Conservation (phyloP, 2,329 filamentous ascomycete genomes). For the Sporothrix dimorphospora region DNA sequence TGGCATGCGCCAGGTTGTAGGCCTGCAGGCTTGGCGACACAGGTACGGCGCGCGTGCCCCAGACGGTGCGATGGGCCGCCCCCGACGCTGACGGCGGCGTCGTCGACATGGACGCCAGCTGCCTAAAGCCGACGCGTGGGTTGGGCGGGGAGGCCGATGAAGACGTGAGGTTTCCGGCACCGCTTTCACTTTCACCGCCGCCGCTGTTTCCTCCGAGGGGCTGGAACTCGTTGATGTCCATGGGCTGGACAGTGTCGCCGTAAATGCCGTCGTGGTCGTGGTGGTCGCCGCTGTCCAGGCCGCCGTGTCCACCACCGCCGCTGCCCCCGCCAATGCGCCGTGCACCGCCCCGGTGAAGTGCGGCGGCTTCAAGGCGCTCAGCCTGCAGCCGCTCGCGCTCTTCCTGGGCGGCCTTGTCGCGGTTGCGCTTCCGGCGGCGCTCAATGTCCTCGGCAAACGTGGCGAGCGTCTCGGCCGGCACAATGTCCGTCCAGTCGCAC, state of each 20-base stretch:
- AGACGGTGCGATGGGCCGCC: slow-evolving; percentile 71
- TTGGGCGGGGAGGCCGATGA: slow-evolving; percentile 52
- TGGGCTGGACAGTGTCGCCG: slow-evolving; percentile 29
- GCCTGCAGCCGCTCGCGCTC: slow-evolving; percentile 83
- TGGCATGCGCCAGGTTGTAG: slow-evolving; percentile 39
- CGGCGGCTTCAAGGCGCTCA: slow-evolving; percentile 75
- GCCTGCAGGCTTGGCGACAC: slow-evolving; percentile 57
- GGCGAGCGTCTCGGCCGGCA: slow-evolving; percentile 73
- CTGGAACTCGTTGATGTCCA: slow-evolving; percentile 66
- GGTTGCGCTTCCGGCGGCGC: slow-evolving; percentile 72
- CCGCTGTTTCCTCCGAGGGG: slow-evolving; percentile 54
- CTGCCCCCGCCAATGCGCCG: slow-evolving; percentile 4
- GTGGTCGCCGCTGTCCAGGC: slow-evolving; percentile 38
- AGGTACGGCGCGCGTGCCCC: slow-evolving; percentile 79
- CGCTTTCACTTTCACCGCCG: slow-evolving; percentile 36
- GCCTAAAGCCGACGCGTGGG: slow-evolving; percentile 64
- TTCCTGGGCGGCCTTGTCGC: slow-evolving; percentile 82
- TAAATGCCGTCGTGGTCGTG: background rate
- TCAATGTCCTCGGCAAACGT: slow-evolving; percentile 78
- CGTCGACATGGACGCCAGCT: slow-evolving; percentile 76
- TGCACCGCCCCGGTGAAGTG: slow-evolving; percentile 40
- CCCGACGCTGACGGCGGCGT: slow-evolving; percentile 69
- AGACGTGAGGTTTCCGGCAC: slow-evolving; percentile 30
- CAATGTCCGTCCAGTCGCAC: slow-evolving; percentile 93
- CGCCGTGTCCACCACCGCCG: background rate